These are phyloP conservation scores for Dendrobium huoshanense DNA, from an alignment of 106 monocot genomes.

Conservation along the genomic window DNA sequence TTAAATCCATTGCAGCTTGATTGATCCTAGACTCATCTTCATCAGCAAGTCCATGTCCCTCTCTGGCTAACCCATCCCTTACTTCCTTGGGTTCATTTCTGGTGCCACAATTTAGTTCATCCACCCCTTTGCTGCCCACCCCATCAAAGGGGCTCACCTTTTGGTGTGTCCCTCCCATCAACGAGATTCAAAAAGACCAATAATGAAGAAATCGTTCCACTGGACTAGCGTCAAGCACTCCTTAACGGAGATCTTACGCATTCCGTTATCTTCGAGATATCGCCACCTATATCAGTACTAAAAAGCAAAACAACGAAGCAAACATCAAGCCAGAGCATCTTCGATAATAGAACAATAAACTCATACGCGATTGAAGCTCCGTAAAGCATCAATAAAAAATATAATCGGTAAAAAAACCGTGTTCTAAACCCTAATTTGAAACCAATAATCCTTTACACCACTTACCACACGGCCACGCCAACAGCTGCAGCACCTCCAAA, in stretches of 20 bases:
- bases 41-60: conserved; percentile 31
- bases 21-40: conserved; percentile 45
- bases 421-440: not conserved
- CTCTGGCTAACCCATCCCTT: conserved; percentile 14
- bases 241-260: conserved; percentile 6
- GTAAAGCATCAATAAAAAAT: not conserved
- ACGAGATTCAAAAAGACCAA: conserved; percentile 43
- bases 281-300: not conserved
- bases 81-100: conserved; percentile 26
- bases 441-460: not conserved
- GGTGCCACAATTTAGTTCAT: conserved; percentile 8
- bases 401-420: not conserved
- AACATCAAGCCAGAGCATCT: not conserved
- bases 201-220: conserved; percentile 7
- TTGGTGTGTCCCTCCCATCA: conserved; percentile 51
- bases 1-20: conserved; percentile 13
- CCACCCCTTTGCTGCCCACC: conserved; percentile 13
- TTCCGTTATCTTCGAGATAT: conserved; percentile 12
- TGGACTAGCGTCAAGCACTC: not conserved
- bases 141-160: conserved; percentile 12
- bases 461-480: not conserved
- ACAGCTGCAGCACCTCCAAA: not conserved
- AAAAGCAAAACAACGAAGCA: not conserved
- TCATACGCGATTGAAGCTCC: not conserved
- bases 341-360: too few species aligned